These are phyloP conservation scores for Rhynchosporium agropyri DNA, from an alignment of 2,329 filamentous ascomycete species.

Conservation along the genomic window DNA sequence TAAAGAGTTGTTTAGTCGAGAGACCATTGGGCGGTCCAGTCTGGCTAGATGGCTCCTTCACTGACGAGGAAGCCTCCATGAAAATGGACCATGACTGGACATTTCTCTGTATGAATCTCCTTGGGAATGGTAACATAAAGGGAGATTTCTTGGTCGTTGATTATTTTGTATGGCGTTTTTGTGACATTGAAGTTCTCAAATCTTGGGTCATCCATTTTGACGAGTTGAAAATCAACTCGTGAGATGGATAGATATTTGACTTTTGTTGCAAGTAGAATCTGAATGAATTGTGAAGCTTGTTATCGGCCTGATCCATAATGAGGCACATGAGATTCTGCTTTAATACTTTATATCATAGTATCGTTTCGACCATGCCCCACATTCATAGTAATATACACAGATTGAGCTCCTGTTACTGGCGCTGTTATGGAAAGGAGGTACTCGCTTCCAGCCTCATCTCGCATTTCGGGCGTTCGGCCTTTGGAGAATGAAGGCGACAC, in stretches of 20 bases:
- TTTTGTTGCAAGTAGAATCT: not conserved
- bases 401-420: not conserved
- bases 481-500: not conserved
- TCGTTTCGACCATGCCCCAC: not conserved
- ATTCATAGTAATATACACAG: not conserved
- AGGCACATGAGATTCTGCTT: not conserved
- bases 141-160: constrained; percentile 32
- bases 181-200: constrained; percentile 30
- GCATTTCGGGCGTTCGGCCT: constrained; percentile 1
- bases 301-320: not conserved
- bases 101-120: constrained; percentile 17
- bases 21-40: constrained; percentile 41
- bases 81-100: constrained; percentile 30
- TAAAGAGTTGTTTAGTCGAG: constrained; percentile 25
- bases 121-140: constrained; percentile 34
- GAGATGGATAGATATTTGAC: not conserved
- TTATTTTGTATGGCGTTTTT: constrained; percentile 30
- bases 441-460: not conserved
- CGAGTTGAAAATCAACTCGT: not conserved
- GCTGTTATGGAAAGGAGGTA: not conserved
- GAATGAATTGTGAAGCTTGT: not conserved
- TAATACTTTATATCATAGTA: not conserved
- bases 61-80: constrained; percentile 34
- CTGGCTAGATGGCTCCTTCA: constrained; percentile 29
- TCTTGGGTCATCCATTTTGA: constrained; percentile 17